Conservation (phyloP, 2,329 filamentous ascomycete species). For the Epichloe hybrida region DNA sequence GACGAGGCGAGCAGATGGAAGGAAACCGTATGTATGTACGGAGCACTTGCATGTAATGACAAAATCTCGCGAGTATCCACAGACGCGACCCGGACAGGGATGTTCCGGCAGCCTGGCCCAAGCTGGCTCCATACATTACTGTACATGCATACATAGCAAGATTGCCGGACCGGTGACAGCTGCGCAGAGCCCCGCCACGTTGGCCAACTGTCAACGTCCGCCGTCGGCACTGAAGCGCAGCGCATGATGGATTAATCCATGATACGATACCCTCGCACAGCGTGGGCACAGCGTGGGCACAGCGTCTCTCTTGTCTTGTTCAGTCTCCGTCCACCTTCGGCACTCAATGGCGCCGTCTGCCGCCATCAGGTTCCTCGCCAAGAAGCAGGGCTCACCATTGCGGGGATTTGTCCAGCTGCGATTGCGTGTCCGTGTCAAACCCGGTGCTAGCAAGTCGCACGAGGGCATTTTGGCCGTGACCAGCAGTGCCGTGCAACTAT, state of each 20-base stretch:
- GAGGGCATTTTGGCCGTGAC: conserved; percentile 47
- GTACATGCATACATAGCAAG: too few species aligned
- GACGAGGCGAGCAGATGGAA: not conserved
- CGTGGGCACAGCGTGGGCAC: too few species aligned
- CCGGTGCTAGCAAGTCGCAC: conserved; percentile 46
- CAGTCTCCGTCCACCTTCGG: not conserved
- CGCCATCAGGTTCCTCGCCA: conserved; percentile 33
- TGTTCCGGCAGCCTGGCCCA: not conserved
- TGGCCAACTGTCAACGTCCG: not conserved
- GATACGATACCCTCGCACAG: too few species aligned
- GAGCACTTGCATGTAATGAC: too few species aligned
- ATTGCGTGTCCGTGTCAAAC: conserved; percentile 46
- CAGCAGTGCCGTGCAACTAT: conserved; percentile 46
- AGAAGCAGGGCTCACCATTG: conserved; percentile 30
- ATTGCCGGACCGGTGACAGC: not conserved
- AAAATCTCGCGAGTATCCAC: not conserved
- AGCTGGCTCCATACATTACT: too few species aligned
- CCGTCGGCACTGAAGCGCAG: too few species aligned
- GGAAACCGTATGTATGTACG: not conserved
- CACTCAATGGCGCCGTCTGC: conserved; percentile 15
- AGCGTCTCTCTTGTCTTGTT: too few species aligned
- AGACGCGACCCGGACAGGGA: conserved; percentile 1
- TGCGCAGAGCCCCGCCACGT: not conserved
- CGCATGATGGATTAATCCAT: too few species aligned
- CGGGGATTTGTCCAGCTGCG: conserved; percentile 39